These are phyloP conservation scores for Diplodia sapinea DNA, from an alignment of 2,329 filamentous ascomycete genomes.

Conservation along the genomic window DNA sequence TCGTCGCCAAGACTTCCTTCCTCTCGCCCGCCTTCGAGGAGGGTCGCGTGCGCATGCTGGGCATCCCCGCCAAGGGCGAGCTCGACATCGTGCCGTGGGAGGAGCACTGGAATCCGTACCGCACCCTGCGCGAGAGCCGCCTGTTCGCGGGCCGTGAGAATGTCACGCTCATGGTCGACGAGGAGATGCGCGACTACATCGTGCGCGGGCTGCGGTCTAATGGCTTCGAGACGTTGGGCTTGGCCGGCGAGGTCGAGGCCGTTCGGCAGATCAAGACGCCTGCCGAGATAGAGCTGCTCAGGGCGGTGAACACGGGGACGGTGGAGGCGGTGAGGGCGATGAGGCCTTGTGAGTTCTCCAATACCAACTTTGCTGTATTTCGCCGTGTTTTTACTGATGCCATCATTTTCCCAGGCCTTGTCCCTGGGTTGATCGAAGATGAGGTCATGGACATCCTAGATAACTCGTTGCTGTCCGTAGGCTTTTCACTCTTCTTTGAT, in stretches of 20 bases:
- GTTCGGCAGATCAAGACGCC: slow-evolving; percentile 65
- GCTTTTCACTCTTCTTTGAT: slow-evolving; percentile 66
- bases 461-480: slow-evolving; percentile 59
- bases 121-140: slow-evolving; percentile 56
- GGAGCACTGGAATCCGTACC: slow-evolving; percentile 69
- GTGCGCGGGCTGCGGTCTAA: slow-evolving; percentile 59
- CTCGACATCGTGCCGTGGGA: slow-evolving; percentile 66
- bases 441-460: slow-evolving; percentile 64
- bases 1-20: slow-evolving; percentile 61
- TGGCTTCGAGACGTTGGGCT: slow-evolving; percentile 63
- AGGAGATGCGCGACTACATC: slow-evolving; percentile 69
- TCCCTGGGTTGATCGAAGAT: slow-evolving; percentile 62
- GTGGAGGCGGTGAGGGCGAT: slow-evolving; percentile 66
- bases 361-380: too few relatives aligned
- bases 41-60: slow-evolving; percentile 63
- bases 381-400: slow-evolving; percentile 35
- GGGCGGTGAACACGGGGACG: slow-evolving; percentile 68
- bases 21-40: slow-evolving; percentile 67
- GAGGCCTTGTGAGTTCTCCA: slow-evolving; percentile 41
- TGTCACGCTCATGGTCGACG: slow-evolving; percentile 65
- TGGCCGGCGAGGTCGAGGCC: slow-evolving; percentile 61
- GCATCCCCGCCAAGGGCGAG: slow-evolving; percentile 59
- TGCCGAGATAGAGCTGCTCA: slow-evolving; percentile 62
- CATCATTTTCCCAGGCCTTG: slow-evolving; percentile 51
- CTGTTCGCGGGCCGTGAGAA: slow-evolving; percentile 40